Evolutionary conservation across 164 flowering plant species (phyloP), one percentile per base, ranked within the genome.

Genomic region (Amborella trichopoda): DNA sequence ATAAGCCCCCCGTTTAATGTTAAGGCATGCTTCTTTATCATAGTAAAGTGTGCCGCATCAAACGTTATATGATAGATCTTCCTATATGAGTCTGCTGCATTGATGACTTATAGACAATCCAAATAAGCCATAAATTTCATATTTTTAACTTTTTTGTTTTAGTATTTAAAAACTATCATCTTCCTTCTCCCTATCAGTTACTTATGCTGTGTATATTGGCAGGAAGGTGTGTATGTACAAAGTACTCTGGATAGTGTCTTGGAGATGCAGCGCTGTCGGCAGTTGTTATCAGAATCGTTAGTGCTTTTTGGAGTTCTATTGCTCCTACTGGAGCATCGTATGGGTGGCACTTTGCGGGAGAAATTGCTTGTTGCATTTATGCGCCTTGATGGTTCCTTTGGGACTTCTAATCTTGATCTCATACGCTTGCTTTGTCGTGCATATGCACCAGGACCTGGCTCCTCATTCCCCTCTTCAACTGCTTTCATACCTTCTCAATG

Each of bases 201-300:
- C 34, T 30, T 30, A 30, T 8, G 8, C 11, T 30, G 11, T 6
- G 9, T 30, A 14, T 30, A 30, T 30, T 30, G 34, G 34, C 55
- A 50, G 52, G 66, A 56, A 46, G 57, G 49, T 16, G 17, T 17
- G 10, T 8, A 33, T 52, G 36, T 40, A 24, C 60, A 23, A 13
- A 28, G 28, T 48, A 42, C 39, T 22, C 37, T 62, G 45, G 53
- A 40, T 25, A 44, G 46, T 21, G 41, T 53, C 22, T 24, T 63
- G 44, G 62, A 53, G 47, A 38, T 44, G 3, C 54, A 44, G 44
- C 42, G 44, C 18, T 58, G 58, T 27, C 20, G 36, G 10, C 67
- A 63, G 50, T 53, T 57, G 58, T 58, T 63, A 24, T 46, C 55
- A 13, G 67, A 63, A 37, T 63, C 67, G 30, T 19, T 63, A 37